Conservation (phyloP, 2,329 filamentous ascomycete species). For the Fusarium piperis region DNA sequence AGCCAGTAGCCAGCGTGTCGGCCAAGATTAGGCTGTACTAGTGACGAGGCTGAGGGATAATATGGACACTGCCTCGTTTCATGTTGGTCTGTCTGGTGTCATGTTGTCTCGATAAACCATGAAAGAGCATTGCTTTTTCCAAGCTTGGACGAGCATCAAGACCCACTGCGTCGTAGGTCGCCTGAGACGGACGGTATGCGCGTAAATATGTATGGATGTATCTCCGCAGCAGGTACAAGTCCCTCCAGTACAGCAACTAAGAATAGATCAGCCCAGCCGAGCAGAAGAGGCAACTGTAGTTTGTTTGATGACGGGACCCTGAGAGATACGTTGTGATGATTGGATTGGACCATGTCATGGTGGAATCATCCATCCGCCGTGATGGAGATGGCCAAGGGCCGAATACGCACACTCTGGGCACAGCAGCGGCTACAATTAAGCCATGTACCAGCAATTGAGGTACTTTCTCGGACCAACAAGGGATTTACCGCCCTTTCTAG, state of each 20-base stretch:
- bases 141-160: background rate
- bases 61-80: conserved; percentile 4
- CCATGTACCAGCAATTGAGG: background rate
- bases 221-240: background rate
- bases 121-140: background rate
- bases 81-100: background rate
- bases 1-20: background rate
- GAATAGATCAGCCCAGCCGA: background rate
- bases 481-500: background rate
- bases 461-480: conserved; percentile 2
- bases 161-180: background rate
- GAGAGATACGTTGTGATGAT: background rate
- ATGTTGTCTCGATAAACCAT: conserved; percentile 10
- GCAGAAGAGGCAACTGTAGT: background rate
- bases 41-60: conserved; percentile 2
- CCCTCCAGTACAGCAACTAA: background rate
- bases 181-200: conserved; percentile 2
- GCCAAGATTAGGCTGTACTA: background rate
- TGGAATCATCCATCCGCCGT: background rate
- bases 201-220: background rate
- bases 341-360: background rate
- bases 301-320: background rate
- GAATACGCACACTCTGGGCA: background rate
- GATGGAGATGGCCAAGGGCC: background rate
- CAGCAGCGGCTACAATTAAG: background rate